Conservation (phyloP, 2,329 filamentous ascomycete genomes). For the Zopfia rhizophila region DNA sequence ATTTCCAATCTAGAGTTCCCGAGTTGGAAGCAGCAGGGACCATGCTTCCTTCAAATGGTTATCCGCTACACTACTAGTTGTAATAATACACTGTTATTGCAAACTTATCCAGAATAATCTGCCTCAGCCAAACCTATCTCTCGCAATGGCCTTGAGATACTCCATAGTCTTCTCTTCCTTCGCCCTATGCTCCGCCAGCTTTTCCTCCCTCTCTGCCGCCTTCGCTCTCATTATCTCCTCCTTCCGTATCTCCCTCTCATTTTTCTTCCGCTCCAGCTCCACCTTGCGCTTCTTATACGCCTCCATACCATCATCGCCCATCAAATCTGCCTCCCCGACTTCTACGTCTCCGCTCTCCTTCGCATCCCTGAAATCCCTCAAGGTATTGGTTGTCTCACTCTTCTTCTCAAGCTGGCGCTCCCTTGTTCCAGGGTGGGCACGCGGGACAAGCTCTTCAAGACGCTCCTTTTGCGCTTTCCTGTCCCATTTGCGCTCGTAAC, state of each 20-base stretch:
- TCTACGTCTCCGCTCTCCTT: conserved; percentile 73
- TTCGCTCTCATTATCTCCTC: conserved; percentile 83
- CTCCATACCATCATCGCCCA: conserved; percentile 77
- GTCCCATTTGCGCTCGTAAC: conserved; percentile 71
- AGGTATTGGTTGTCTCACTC: conserved; percentile 74
- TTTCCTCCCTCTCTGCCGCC: conserved; percentile 82
- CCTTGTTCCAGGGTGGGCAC: conserved; percentile 82
- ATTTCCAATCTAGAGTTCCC: no score
- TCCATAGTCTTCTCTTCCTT: conserved; percentile 88
- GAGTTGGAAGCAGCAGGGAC: no score
- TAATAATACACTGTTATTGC: no score
- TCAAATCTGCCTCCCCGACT: conserved; percentile 77
- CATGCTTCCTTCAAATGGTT: no score
- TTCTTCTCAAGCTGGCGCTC: conserved; percentile 91
- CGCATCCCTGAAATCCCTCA: conserved; percentile 75
- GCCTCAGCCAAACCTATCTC: conserved; percentile 70
- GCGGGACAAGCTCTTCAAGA: conserved; percentile 83
- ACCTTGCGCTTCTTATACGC: conserved; percentile 73
- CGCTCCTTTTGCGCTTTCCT: conserved; percentile 74
- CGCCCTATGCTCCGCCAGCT: conserved; percentile 72
- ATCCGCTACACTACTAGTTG: no score
- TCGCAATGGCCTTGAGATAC: conserved; percentile 81
- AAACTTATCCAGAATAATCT: no score
- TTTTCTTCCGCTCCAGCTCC: conserved; percentile 76
- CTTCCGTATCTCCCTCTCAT: conserved; percentile 81